Evolutionary conservation across 208 protist species (phyloP).

Genomic region (Leishmania guyanensis): DNA sequence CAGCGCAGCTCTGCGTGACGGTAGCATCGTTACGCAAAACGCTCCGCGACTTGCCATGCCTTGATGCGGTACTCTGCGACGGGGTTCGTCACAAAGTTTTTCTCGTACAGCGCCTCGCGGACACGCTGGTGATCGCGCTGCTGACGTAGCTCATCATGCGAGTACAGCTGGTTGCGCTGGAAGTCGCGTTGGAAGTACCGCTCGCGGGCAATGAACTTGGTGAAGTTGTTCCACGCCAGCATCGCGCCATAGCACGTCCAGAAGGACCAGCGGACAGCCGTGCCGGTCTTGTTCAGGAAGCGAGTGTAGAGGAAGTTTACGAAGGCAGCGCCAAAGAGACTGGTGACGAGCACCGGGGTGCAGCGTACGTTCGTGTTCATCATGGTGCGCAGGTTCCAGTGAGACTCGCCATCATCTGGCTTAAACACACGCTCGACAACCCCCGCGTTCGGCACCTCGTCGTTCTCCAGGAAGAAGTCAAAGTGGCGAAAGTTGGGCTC

Average conservation of each 20-base stretch:
- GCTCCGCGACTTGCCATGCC: conserved; percentile 87
- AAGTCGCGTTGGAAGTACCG: conserved; percentile 89
- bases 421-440: conserved; percentile 81
- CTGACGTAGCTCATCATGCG: conserved; percentile 78
- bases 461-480: conserved; percentile 83
- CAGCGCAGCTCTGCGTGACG: background rate
- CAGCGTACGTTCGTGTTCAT: conserved; percentile 72
- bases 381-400: conserved; percentile 73
- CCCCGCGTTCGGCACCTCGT: conserved; percentile 60
- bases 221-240: conserved; percentile 84
- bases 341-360: conserved; percentile 77
- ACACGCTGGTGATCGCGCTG: conserved; percentile 86
- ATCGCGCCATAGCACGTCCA: conserved; percentile 71
- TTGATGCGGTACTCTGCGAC: conserved; percentile 88
- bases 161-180: conserved; percentile 87
- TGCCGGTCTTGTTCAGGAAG: conserved; percentile 64
- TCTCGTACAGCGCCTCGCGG: conserved; percentile 84
- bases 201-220: conserved; percentile 83
- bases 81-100: conserved; percentile 86
- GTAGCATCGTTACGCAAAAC: conserved; percentile 57
- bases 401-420: conserved; percentile 65
- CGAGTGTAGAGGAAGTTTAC: conserved; percentile 82
- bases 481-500: conserved; percentile 90
- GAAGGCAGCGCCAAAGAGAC: conserved; percentile 71
- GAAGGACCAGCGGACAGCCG: conserved; percentile 84